Evolutionary conservation across 805 yeast species (phyloP), one percentile per base, ranked within the genome.

Genomic region (Candida gorgasii): DNA sequence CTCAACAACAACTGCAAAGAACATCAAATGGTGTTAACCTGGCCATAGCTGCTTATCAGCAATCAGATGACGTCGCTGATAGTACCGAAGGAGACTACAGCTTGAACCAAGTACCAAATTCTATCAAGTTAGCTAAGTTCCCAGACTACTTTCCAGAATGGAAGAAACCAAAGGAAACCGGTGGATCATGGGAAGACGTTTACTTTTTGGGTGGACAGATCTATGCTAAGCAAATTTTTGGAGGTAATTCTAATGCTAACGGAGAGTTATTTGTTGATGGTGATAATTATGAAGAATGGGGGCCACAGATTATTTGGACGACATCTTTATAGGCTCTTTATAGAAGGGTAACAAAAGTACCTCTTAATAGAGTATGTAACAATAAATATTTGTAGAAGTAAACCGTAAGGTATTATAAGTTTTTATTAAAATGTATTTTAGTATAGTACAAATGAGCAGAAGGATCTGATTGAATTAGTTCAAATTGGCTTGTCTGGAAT

Each of bases 81-180:
- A 19, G 49, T 8, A 45, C 48, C 22, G 69, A 65, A 47, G 47
- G 55, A 1, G 54, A 66, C 44, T 50, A 49, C 49, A 50, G 55
- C 48, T 45, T 58, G 47, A 49, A 73, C 39, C 98, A 92, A 65
- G 89, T 84, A 2, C 98, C 97, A 16, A 80, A 82, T n/a, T 71
- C 81, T 11, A 76, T 90, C 43, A 80, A 77, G 50, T 58, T 80
- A 38, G 80, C 82, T 18, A 83, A 84, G 54, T 76, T 80, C 61
- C 95, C 97, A 0, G 98, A 92, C 43, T 90, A 92, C 62, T 92
- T 92, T 65, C 87, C 96, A 1, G 96, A 88, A 51, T 92, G 97
- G 97, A 90, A 90, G 65, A 60, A 63, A 47, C 73, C 75, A 6
- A 68, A 68, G 55, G 72, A 65, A 20, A 53, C 46, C 32, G 63